Evolutionary conservation across 2,329 filamentous ascomycete genomes (phyloP).

Genomic region (Arthrinium phaeospermum): DNA sequence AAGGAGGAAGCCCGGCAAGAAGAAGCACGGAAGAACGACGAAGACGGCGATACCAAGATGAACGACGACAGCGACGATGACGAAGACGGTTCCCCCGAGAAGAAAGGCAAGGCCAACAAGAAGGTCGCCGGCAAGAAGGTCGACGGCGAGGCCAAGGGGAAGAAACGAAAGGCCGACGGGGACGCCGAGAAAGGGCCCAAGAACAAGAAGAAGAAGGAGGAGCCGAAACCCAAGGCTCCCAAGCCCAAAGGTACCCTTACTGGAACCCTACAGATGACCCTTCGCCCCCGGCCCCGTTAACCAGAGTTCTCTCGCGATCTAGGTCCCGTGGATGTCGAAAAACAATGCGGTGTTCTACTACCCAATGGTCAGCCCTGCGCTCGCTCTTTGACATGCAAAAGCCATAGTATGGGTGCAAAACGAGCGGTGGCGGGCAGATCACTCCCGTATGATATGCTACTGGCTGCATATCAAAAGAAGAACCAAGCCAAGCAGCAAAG

Average conservation of each 20-base stretch:
- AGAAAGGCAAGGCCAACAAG: constrained; percentile 54
- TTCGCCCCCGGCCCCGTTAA: constrained; percentile 16
- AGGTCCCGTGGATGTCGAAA: constrained; percentile 91
- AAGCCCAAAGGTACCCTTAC: constrained; percentile 74
- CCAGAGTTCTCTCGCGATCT: constrained; percentile 25
- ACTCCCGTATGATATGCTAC: constrained; percentile 89
- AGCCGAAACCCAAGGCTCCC: constrained; percentile 79
- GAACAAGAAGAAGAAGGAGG: constrained; percentile 94
- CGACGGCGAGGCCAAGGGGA: constrained; percentile 70
- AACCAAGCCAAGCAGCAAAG: constrained; percentile 98
- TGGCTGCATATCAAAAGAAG: constrained; percentile 92
- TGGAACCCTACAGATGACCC: constrained; percentile 19
- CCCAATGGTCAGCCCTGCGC: constrained; percentile 88
- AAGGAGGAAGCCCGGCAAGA: constrained; percentile 65
- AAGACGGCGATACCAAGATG: constrained; percentile 44
- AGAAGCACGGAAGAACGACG: constrained; percentile 58
- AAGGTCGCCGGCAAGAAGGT: constrained; percentile 71
- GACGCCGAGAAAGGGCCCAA: constrained; percentile 84
- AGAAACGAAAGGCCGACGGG: constrained; percentile 78
- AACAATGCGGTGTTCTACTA: constrained; percentile 87
- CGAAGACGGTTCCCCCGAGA: constrained; percentile 51
- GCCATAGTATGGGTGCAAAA: constrained; percentile 94
- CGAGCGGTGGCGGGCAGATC: constrained; percentile 85
- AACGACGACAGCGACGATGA: constrained; percentile 56
- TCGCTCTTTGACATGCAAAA: constrained; percentile 89